A percentile compares a stretch with the other conserved stretches of the same genome.
Evolutionary conservation across 345 rosid species (phyloP).

Genomic region (Gossypioides kirkii): DNA sequence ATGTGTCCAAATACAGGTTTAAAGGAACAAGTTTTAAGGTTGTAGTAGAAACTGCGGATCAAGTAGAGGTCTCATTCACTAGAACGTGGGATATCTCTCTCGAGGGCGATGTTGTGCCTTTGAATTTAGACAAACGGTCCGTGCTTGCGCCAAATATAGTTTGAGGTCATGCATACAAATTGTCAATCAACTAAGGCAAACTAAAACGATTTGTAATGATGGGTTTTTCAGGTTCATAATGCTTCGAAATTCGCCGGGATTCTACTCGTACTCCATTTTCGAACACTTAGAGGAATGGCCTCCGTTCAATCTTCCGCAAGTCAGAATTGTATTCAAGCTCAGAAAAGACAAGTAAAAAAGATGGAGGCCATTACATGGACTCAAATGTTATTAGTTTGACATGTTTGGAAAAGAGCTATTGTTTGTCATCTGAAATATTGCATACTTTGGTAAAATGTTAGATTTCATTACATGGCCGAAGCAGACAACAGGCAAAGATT

Average conservation of each 20-base stretch:
- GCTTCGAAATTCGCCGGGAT: constrained; percentile 64
- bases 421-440: neutral
- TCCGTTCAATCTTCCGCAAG: constrained; percentile 71
- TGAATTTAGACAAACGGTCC: constrained; percentile 57
- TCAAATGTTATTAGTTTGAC: neutral
- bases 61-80: constrained; percentile 58
- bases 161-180: neutral
- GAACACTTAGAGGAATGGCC: constrained; percentile 77
- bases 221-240: constrained; percentile 51
- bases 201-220: neutral
- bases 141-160: neutral
- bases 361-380: neutral
- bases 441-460: constrained; percentile 12
- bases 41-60: constrained; percentile 44
- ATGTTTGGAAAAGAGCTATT: neutral
- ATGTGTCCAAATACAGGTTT: constrained; percentile 24
- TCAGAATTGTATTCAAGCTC: constrained; percentile 76
- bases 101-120: constrained; percentile 37
- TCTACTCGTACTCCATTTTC: constrained; percentile 72
- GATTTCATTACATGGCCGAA: constrained; percentile 73
- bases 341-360: constrained; percentile 63
- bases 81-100: constrained; percentile 37
- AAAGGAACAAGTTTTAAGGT: constrained; percentile 41
- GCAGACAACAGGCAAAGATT: constrained; percentile 61
- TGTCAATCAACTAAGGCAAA: neutral